These are phyloP conservation scores for Theobroma cacao DNA, from an alignment of 345 rosid genomes.

Conservation along the genomic window DNA sequence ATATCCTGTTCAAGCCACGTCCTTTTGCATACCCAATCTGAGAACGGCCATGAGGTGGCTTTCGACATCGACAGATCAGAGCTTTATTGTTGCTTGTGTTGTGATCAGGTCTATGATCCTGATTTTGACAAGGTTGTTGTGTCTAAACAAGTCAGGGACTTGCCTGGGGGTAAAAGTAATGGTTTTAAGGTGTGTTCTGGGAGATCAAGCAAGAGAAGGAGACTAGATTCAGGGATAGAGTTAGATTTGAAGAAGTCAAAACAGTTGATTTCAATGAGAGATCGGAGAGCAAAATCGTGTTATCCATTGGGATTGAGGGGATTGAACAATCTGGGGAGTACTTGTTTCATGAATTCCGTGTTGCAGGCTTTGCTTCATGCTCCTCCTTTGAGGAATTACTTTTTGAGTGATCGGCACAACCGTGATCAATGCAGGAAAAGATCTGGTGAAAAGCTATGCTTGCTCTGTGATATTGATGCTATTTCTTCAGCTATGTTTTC, in stretches of 20 bases:
- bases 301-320: constrained; percentile 84
- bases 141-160: constrained; percentile 39
- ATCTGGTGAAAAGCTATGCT: constrained; percentile 46
- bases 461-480: constrained; percentile 70
- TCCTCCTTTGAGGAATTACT: constrained; percentile 77
- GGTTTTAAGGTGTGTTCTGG: constrained; percentile 32
- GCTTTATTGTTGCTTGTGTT: constrained; percentile 76
- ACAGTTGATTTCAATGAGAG: constrained; percentile 41
- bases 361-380: constrained; percentile 87
- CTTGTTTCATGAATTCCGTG: constrained; percentile 92
- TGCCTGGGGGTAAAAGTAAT: constrained; percentile 34
- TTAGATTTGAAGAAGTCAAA: constrained; percentile 53
- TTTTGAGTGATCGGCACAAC: constrained; percentile 69
- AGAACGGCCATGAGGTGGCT: constrained; percentile 61
- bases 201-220: constrained; percentile 67
- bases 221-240: constrained; percentile 38
- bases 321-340: constrained; percentile 81
- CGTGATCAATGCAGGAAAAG: constrained; percentile 52
- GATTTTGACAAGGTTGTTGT: constrained; percentile 74
- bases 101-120: constrained; percentile 85
- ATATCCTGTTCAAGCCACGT: constrained; percentile 66
- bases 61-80: constrained; percentile 84
- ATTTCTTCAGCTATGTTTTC: constrained; percentile 76
- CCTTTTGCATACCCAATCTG: constrained; percentile 56
- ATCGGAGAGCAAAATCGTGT: constrained; percentile 60